phyloP scores from a whole-genome alignment of 176 grass and related monocot genomes.

The Canna indica region DNA sequence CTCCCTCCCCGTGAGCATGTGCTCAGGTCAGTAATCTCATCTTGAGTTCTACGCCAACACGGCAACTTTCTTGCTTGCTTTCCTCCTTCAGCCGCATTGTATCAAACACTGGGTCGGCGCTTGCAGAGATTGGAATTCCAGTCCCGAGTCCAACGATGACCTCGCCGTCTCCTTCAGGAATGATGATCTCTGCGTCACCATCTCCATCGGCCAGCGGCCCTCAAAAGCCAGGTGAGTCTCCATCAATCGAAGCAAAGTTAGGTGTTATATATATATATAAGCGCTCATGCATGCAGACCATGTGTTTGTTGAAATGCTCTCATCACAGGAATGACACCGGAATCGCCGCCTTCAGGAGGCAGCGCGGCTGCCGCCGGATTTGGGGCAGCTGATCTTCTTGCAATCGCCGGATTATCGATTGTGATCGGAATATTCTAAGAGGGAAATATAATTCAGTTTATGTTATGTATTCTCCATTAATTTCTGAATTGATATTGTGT shows the following conservation, averaged over 20 bases:
- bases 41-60: neutral
- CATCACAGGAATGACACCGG: constrained; percentile 24
- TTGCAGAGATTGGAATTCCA: constrained; percentile 1
- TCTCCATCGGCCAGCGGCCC: neutral
- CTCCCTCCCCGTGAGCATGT: constrained; percentile 52
- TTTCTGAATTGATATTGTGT: too few species aligned
- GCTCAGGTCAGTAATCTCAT: constrained; percentile 31
- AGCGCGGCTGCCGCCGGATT: neutral
- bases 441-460: too few species aligned
- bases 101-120: too few species aligned
- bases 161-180: neutral
- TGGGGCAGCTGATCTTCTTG: constrained; percentile 4
- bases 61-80: too few species aligned
- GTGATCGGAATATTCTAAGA: neutral
- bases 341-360: constrained; percentile 9
- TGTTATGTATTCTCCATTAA: too few species aligned
- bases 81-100: too few species aligned
- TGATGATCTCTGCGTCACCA: neutral
- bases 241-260: neutral
- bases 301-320: neutral
- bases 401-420: constrained; percentile 19
- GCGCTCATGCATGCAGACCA: neutral
- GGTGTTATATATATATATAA: neutral
- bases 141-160: neutral
- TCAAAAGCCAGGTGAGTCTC: neutral